phyloP scores from a whole-genome alignment of 345 rosid species.

The Salix udensis region DNA sequence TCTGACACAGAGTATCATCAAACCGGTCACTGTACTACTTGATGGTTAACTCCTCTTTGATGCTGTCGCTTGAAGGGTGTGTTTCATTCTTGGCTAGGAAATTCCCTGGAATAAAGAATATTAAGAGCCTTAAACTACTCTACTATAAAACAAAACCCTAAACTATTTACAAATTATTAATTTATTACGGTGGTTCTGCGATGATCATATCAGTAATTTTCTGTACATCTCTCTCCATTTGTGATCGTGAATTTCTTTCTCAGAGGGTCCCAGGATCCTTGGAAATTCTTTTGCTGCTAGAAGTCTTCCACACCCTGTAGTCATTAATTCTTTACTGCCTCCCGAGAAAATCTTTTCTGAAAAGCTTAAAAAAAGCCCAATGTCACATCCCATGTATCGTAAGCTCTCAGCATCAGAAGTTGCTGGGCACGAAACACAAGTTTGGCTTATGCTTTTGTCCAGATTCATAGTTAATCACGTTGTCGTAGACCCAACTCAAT shows the following conservation, averaged over 20 bases:
- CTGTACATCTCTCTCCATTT: too few relatives aligned
- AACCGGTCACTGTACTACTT: neutral
- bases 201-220: neutral
- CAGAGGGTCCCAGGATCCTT: neutral
- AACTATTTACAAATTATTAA: neutral
- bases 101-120: neutral
- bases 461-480: neutral
- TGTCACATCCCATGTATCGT: too few relatives aligned
- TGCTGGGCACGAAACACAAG: neutral
- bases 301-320: neutral
- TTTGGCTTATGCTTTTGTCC: neutral
- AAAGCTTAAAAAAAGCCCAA: neutral
- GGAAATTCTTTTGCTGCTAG: neutral
- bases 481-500: neutral
- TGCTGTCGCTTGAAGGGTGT: neutral
- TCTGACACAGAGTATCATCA: neutral
- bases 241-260: too few relatives aligned
- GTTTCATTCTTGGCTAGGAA: neutral
- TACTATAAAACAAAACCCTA: neutral
- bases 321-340: neutral
- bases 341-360: neutral
- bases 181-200: neutral
- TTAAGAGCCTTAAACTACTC: neutral
- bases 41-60: neutral
- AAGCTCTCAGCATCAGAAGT: neutral